Evolutionary conservation across 2,329 filamentous ascomycete genomes (phyloP).

Genomic region (Scytalidium lignicola): DNA sequence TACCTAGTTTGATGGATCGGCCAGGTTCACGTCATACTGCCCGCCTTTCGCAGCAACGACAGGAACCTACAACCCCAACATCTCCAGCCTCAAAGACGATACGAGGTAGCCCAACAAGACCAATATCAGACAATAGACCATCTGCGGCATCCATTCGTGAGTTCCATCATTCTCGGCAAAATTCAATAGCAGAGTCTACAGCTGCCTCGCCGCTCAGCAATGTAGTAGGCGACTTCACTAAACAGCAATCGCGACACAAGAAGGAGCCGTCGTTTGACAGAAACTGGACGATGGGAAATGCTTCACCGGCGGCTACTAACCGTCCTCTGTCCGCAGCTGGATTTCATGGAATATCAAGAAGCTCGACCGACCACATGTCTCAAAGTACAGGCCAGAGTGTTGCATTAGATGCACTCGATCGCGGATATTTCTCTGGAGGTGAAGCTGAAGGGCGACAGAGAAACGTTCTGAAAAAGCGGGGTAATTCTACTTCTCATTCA

Average conservation of each 20-base stretch:
- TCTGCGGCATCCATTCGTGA: slow-evolving; percentile 80
- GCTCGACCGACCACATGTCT: slow-evolving; percentile 25
- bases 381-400: slow-evolving; percentile 20
- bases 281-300: slow-evolving; percentile 60
- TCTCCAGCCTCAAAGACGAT: slow-evolving; percentile 35
- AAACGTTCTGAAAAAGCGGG: slow-evolving; percentile 77
- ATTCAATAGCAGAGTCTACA: slow-evolving; percentile 50
- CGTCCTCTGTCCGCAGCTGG: slow-evolving; percentile 22
- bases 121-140: slow-evolving; percentile 47
- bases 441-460: slow-evolving; percentile 73
- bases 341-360: slow-evolving; percentile 18
- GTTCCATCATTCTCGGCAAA: slow-evolving; percentile 76
- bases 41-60: slow-evolving; percentile 24
- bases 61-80: slow-evolving; percentile 36
- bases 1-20: slow-evolving; percentile 23
- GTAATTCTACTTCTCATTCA: slow-evolving; percentile 54
- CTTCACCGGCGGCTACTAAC: slow-evolving; percentile 17
- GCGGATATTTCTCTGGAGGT: slow-evolving; percentile 89
- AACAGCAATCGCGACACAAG: slow-evolving; percentile 40
- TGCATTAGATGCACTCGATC: slow-evolving; percentile 58
- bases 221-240: slow-evolving; percentile 26
- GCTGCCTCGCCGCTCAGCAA: slow-evolving; percentile 40
- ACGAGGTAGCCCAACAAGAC: slow-evolving; percentile 34
- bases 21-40: slow-evolving; percentile 20
- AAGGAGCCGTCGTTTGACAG: slow-evolving; percentile 66